These are phyloP conservation scores for Carex cristatella DNA, from an alignment of 176 grass and related monocot species.

Conservation along the genomic window DNA sequence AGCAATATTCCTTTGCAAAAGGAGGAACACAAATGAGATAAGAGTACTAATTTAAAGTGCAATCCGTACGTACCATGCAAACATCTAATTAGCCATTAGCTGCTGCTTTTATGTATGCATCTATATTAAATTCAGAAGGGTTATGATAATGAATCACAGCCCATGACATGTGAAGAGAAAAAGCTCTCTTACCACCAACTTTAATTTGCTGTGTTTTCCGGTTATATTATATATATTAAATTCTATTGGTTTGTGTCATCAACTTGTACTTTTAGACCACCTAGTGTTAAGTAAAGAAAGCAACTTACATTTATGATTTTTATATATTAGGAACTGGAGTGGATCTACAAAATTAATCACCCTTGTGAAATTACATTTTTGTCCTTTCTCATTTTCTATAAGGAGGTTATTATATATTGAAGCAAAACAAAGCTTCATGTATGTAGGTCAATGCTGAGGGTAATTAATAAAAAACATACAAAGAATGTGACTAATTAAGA, in stretches of 20 bases:
- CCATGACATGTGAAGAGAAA: not conserved
- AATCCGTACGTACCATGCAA: not conserved
- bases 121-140: not conserved
- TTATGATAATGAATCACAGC: not conserved
- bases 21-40: not conserved
- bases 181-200: not conserved
- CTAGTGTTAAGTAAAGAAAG: not conserved
- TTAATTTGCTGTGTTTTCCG: not conserved
- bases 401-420: too few species aligned
- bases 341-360: not conserved
- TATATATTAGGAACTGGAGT: not conserved
- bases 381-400: too few species aligned
- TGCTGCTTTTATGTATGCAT: not conserved
- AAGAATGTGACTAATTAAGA: not conserved
- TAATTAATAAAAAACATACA: not conserved
- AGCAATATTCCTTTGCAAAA: not conserved
- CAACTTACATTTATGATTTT: not conserved
- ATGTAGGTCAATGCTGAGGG: not conserved
- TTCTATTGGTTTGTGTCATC: not conserved
- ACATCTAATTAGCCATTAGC: not conserved
- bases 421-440: not conserved
- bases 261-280: not conserved
- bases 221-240: not conserved
- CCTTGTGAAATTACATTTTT: too few species aligned
- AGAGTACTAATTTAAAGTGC: not conserved